A percentile compares a stretch with the other conserved stretches of the same genome.
Conservation (phyloP, 139 green algal genomes). For the Haematococcus lacustris region DNA sequence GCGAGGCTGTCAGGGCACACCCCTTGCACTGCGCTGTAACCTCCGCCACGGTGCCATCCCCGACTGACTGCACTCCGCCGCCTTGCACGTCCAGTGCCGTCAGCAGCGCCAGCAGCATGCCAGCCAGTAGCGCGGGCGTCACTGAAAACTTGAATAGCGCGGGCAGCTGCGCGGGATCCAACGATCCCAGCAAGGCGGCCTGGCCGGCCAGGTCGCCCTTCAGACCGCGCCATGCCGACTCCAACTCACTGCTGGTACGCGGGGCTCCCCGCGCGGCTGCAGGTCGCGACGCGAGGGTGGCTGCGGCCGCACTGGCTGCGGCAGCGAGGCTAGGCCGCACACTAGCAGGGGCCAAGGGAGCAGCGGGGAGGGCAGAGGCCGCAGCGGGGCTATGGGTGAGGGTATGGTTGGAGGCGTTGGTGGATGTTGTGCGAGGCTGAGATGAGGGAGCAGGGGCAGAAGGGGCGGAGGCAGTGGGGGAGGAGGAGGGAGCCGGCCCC, state of each 20-base stretch:
- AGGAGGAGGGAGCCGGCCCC: no score
- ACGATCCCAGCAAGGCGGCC: conserved; percentile 37
- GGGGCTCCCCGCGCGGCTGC: conserved; percentile 1
- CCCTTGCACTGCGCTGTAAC: not conserved
- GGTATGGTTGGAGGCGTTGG: no score
- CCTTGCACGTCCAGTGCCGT: conserved; percentile 1
- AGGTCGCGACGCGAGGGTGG: conserved; percentile 7
- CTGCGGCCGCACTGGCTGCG: conserved; percentile 12
- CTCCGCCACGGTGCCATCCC: not conserved
- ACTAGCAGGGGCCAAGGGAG: no score
- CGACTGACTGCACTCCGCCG: not conserved
- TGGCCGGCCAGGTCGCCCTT: conserved; percentile 38
- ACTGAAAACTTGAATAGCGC: conserved; percentile 54
- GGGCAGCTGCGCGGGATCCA: conserved; percentile 44
- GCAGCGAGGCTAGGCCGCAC: not conserved
- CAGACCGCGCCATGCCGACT: conserved; percentile 52
- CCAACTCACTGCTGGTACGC: conserved; percentile 56
- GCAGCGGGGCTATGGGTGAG: no score
- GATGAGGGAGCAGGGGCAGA: no score
- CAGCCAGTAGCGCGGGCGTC: conserved; percentile 24
- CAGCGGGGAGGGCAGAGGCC: no score
- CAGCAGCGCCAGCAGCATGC: conserved; percentile 8
- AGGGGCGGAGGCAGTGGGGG: no score
- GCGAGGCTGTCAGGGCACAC: not conserved
- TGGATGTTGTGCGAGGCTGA: no score